These are phyloP conservation scores for Apiospora arundinis DNA, from an alignment of 2,329 filamentous ascomycete genomes.

Conservation along the genomic window DNA sequence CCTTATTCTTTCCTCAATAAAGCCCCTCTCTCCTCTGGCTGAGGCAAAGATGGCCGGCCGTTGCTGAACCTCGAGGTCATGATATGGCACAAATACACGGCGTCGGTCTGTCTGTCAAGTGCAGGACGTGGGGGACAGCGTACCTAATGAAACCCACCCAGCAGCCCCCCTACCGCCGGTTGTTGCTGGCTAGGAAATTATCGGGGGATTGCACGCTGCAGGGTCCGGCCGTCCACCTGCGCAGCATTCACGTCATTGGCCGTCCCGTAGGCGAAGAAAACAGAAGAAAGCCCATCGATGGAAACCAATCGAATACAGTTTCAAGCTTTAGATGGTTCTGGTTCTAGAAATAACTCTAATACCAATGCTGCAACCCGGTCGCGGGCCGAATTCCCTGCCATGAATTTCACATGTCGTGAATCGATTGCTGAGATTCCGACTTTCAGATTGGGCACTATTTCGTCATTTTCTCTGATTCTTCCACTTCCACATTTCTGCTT, in stretches of 20 bases:
- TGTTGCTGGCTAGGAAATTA: neutral
- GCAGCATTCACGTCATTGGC: constrained; percentile 15
- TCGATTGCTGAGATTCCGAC: neutral
- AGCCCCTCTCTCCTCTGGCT: neutral
- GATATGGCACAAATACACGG: neutral
- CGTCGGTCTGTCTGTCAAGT: neutral
- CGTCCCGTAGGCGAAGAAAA: neutral
- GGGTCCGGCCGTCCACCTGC: neutral
- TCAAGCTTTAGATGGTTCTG: neutral
- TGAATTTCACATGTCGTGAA: neutral
- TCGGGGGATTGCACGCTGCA: neutral
- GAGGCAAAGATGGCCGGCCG: neutral
- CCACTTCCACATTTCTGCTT: neutral
- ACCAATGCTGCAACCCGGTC: neutral
- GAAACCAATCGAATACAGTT: constrained; percentile 12
- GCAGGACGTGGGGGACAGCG: constrained; percentile 6
- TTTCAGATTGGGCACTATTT: neutral
- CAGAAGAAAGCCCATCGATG: neutral
- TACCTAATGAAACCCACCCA: neutral
- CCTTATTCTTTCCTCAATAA: neutral
- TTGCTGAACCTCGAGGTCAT: neutral
- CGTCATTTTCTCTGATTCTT: neutral
- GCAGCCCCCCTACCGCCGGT: neutral
- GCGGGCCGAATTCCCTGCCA: neutral
- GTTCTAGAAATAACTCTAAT: constrained; percentile 2